Base-by-base conservation (phyloP, 352 stramenopile genomes). In the Paralagenidium karlingii region DNA sequence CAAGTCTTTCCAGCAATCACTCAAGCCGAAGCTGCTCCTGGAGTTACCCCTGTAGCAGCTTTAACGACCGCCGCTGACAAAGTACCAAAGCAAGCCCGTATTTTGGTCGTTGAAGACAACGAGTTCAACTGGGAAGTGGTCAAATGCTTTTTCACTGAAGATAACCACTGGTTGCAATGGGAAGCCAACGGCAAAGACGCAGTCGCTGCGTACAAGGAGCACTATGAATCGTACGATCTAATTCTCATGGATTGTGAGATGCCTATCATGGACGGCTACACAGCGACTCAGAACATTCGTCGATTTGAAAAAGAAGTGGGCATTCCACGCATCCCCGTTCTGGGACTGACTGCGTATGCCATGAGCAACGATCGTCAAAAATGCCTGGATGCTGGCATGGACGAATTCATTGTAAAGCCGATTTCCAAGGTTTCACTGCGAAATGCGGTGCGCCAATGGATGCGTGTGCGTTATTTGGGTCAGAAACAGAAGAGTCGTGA, bases 71-170 rank as follows among this genome's bases (percentile, higher is more conserved):
- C 25, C 16, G 50, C 62, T n/a, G 53, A 55, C 32, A 32, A 18
- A 18, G 60, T 86, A 15, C 75, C 71, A 3, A 77, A 71, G 7
- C 65, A 83, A 44, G 75, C 76, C 29, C 63, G 73, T 0, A 87
- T 90, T 30, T 54, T 90, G 44, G 70, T 87, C 8, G 76, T 87
- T 6, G 80, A 93, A 60, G 80, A 93, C 52, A 93, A 93, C 33
- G 77, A 93, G 36, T 90, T 93, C 47, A 93, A 93, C 33, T 91
- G 77, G 80, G 77, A 93, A 55, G 77, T 93, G 6, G 75, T 93
- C 29, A 90, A 89, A 42, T 86, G 71, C 46, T 91, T 84, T 39
- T 82, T 82, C 40, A 68, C 65, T 33, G 65, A 85, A 34, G 76
- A 83, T 32, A 79, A 90, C 34, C 76, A 90, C 41, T 39, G 85